Base-by-base conservation (phyloP, 23 red algal genomes). In the Gracilaria gracilis region DNA sequence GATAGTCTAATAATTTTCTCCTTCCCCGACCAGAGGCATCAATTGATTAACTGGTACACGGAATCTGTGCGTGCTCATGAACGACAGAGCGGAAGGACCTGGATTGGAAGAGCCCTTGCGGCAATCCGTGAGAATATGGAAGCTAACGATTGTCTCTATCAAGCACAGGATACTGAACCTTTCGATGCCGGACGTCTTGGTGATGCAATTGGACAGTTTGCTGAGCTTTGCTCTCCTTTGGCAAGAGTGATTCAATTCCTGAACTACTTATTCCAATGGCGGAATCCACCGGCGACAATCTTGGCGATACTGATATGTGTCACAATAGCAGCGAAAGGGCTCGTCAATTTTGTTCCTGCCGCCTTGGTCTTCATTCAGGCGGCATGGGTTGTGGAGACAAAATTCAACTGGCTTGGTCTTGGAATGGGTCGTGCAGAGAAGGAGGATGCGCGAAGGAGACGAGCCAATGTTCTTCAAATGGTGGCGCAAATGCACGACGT, bases 101-200 rank as follows among this genome's bases (percentile, higher is more conserved):
- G 95, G 95, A 83, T 97, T 83, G 76, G 76, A 42, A 76, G 95
- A 32, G 90, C 95, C 27, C 54, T 93, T 34, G 83, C 78, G 32
- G 76, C 88, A 15, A 93, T 97, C 53, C 85, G 88, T 0, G 90
- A 93, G 46, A 97, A 97, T 62, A 93, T 97, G 89, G 84, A 97
- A 29, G 58, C 79, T 34, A 97, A 97, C 51, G 50, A 84, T 49
- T 53, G 89, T 2, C 32, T 92, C 25, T 84, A 93, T 83, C 85
- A 64, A 13, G 95, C 39, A 9, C 57, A 89, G 62, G 95, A 97
- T 23, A 70, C 86, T 54, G 95, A 93, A 67, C 85, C 95, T 36
- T 93, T 97, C 54, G 95, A 97, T 57, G 73, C 93, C 3, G 67
- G 42, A 1, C 57, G 46, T 24, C 84, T 97, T 19, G 88, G 95